Evolutionary conservation across 306 rosid genomes (phyloP).

Genomic region (Cicer bijugum): DNA sequence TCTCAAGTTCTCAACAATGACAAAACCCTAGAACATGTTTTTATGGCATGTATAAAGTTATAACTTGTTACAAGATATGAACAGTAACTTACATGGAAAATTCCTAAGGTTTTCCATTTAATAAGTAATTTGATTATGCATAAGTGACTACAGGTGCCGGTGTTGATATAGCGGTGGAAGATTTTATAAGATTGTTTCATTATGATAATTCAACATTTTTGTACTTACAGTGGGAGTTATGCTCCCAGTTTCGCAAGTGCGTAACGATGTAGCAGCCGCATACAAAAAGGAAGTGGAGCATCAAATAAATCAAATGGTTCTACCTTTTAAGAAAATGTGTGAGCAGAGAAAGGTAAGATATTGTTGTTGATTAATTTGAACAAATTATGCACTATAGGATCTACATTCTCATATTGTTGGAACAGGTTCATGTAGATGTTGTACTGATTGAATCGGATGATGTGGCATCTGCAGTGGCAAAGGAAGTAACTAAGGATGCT

Average conservation of each 20-base stretch:
- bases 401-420: constrained; percentile 21
- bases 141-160: neutral
- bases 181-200: constrained; percentile 6
- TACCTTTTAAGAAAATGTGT: constrained; percentile 80
- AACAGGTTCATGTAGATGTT: constrained; percentile 78
- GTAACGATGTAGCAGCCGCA: constrained; percentile 66
- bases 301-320: constrained; percentile 64
- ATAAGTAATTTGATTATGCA: constrained; percentile 17
- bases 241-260: constrained; percentile 68
- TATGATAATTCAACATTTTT: constrained; percentile 37
- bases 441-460: constrained; percentile 79
- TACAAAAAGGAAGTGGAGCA: constrained; percentile 70
- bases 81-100: constrained; percentile 4
- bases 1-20: constrained; percentile 6
- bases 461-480: constrained; percentile 69
- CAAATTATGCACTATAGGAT: constrained; percentile 31
- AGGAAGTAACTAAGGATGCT: constrained; percentile 64
- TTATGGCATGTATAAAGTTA: constrained; percentile 17
- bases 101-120: neutral
- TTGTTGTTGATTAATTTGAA: constrained; percentile 40
- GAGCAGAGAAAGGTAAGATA: constrained; percentile 68
- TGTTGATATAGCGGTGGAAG: constrained; percentile 20
- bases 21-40: neutral
- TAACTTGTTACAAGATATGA: constrained; percentile 10
- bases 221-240: constrained; percentile 75